A percentile compares a stretch with the other conserved stretches of the same genome.
Evolutionary conservation across 225 moss, liverwort and hornwort genomes (phyloP).

Genomic region (Bryoerythrophyllum caledonicum): DNA sequence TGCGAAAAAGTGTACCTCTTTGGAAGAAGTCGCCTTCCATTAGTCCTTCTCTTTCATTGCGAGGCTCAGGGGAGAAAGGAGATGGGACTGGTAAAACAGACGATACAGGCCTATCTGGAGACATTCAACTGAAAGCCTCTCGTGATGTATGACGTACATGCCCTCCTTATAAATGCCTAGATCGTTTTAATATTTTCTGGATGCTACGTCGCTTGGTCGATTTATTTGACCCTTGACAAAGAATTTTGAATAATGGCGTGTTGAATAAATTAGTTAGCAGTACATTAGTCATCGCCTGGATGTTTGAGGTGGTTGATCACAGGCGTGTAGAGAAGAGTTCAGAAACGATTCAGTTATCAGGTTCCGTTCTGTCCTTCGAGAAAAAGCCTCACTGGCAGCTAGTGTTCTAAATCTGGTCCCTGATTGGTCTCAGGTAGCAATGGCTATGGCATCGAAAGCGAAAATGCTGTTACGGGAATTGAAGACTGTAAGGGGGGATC

Average conservation of each 20-base stretch:
- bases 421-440: slow-evolving; percentile 69
- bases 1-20: slow-evolving; percentile 54
- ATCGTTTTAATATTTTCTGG: slow-evolving; percentile 2
- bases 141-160: slow-evolving; percentile 73
- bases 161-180: slow-evolving; percentile 12
- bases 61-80: slow-evolving; percentile 53
- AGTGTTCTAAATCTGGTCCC: slow-evolving; percentile 8
- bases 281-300: neutral
- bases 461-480: slow-evolving; percentile 82
- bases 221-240: neutral
- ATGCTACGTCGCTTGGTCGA: neutral
- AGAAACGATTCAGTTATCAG: neutral
- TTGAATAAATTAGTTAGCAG: neutral
- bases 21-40: slow-evolving; percentile 69
- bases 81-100: slow-evolving; percentile 43
- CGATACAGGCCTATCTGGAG: slow-evolving; percentile 47
- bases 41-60: slow-evolving; percentile 54
- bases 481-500: slow-evolving; percentile 77
- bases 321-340: neutral
- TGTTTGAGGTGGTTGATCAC: neutral
- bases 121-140: slow-evolving; percentile 86
- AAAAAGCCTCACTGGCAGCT: neutral
- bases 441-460: slow-evolving; percentile 95
- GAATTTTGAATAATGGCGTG: neutral
- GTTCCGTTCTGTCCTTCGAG: neutral